Conservation (phyloP, 805 yeast genomes). For the Myxozyma melibiosi region DNA sequence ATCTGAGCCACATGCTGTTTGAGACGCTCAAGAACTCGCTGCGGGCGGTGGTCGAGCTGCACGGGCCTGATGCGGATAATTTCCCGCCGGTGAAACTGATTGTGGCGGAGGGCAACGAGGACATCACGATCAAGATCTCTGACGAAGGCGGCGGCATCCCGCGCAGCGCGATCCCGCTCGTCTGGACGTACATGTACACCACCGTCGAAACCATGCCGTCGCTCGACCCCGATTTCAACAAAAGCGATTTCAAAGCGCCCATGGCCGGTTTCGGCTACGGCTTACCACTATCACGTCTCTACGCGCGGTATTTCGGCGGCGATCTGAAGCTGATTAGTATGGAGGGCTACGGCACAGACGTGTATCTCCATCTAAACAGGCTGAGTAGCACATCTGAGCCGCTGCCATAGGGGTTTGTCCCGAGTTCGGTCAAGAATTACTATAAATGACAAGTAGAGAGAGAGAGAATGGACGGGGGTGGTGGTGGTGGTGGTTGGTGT, state of each 20-base stretch:
- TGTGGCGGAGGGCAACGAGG: constrained; percentile 86
- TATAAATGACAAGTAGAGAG: not conserved
- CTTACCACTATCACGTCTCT: constrained; percentile 78
- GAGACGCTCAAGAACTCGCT: constrained; percentile 85
- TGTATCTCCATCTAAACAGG: constrained; percentile 80
- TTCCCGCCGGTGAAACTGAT: constrained; percentile 86
- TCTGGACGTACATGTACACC: constrained; percentile 91
- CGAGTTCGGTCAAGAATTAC: not conserved
- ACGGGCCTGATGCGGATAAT: constrained; percentile 63
- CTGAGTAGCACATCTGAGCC: constrained; percentile 76
- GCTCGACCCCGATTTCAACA: constrained; percentile 59
- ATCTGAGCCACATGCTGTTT: constrained; percentile 85
- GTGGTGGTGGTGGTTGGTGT: not conserved
- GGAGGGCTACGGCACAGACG: constrained; percentile 95
- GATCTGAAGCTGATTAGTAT: constrained; percentile 82
- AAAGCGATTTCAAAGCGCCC: constrained; percentile 77
- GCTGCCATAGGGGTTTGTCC: constrained; percentile 36
- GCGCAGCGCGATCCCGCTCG: constrained; percentile 75
- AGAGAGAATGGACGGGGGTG: not conserved
- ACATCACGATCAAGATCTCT: constrained; percentile 83
- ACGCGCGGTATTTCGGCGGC: constrained; percentile 80
- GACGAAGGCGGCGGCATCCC: constrained; percentile 97
- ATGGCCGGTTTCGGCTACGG: constrained; percentile 96
- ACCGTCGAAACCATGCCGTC: constrained; percentile 76
- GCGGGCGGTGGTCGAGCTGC: constrained; percentile 85